phyloP scores from a whole-genome alignment of 768 basidiomycete genomes.

The Suillus decipiens region DNA sequence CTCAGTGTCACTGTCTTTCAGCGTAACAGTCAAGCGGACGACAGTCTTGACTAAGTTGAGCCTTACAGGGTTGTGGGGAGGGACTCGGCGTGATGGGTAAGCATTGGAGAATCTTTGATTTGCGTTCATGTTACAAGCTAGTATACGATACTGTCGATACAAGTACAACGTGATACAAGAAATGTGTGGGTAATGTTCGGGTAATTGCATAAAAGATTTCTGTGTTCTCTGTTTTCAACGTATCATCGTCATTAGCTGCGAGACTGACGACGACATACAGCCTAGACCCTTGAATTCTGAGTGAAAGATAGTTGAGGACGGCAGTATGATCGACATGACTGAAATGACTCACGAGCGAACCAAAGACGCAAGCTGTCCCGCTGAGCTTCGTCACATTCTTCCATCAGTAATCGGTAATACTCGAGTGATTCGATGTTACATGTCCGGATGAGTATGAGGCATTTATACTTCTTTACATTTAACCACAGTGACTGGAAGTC shows the following conservation, averaged over 20 bases:
- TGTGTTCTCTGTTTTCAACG: background rate
- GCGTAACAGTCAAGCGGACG: too few relatives aligned
- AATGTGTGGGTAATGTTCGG: background rate
- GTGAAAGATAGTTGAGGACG: background rate
- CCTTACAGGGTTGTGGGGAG: background rate
- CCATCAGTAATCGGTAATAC: background rate
- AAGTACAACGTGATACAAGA: background rate
- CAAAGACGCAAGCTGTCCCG: background rate
- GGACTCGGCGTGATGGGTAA: background rate
- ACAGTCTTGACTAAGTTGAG: too few relatives aligned
- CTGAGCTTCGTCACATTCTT: background rate
- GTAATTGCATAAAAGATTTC: background rate
- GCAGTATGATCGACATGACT: background rate
- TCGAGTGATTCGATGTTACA: background rate
- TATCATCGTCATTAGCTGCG: too few relatives aligned
- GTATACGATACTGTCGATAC: background rate
- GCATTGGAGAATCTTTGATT: background rate
- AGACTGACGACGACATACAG: background rate
- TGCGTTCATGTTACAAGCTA: background rate
- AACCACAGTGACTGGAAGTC: background rate
- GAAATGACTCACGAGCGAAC: background rate
- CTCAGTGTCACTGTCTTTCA: too few relatives aligned
- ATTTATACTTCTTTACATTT: background rate
- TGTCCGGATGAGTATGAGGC: background rate
- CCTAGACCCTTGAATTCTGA: background rate